Conservation (phyloP, 148 eudicot genomes). For the Spergularia bocconei region DNA sequence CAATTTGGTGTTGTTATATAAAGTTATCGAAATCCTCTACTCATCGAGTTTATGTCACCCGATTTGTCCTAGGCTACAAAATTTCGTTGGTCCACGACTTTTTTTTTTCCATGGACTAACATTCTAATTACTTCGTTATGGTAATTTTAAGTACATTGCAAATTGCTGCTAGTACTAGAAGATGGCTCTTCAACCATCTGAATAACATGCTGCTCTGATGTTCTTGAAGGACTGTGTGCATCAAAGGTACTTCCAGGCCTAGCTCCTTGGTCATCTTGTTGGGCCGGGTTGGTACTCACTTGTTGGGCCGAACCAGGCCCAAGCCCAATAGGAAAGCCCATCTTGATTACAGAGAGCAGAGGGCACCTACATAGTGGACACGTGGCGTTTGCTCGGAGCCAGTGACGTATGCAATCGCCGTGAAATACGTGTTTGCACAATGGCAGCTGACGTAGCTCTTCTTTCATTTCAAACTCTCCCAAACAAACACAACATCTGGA, state of each 20-base stretch:
- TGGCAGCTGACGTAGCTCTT: conserved; percentile 55
- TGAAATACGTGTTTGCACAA: conserved; percentile 83
- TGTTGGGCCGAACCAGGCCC: conserved; percentile 2
- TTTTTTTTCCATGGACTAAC: conserved; percentile 8
- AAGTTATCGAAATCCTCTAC: background rate
- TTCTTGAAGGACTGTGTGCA: conserved; percentile 9
- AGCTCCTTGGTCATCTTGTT: conserved; percentile 11
- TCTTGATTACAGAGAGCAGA: conserved; percentile 23
- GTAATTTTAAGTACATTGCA: too few species aligned
- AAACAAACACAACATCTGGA: conserved; percentile 89
- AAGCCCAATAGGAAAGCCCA: conserved; percentile 22
- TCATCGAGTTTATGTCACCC: background rate
- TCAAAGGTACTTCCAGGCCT: conserved; percentile 4
- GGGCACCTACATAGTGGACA: conserved; percentile 87
- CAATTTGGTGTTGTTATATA: too few species aligned
- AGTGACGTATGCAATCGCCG: conserved; percentile 61
- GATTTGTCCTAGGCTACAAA: conserved; percentile 21
- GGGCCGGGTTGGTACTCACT: background rate
- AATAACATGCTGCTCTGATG: conserved; percentile 21
- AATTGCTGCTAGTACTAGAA: background rate
- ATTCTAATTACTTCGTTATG: background rate
- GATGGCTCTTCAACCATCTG: conserved; percentile 13
- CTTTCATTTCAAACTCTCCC: conserved; percentile 80
- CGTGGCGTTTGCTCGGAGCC: conserved; percentile 74
- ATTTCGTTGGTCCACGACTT: background rate